Evolutionary conservation across 2,329 filamentous ascomycete genomes (phyloP).

Genomic region (Penicillium sp.): DNA sequence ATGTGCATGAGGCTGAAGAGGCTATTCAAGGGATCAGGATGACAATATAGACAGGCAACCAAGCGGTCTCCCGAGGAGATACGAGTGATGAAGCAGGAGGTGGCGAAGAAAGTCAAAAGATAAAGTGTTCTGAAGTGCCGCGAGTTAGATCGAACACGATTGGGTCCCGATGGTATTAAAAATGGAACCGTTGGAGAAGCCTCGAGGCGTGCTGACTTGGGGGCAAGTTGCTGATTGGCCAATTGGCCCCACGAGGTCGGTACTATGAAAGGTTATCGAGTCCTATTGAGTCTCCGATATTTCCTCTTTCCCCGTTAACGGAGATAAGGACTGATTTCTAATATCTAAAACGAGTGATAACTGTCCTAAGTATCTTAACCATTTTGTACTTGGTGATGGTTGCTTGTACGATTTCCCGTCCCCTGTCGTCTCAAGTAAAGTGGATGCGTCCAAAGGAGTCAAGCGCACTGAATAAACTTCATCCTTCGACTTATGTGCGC

Average conservation of each 20-base stretch:
- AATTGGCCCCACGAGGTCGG: background rate
- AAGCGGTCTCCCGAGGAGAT: background rate
- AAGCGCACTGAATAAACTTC: too few relatives aligned
- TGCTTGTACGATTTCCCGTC: too few relatives aligned
- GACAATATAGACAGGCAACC: background rate
- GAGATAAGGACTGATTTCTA: too few relatives aligned
- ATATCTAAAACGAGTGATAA: too few relatives aligned
- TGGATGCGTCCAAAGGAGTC: too few relatives aligned
- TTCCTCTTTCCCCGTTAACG: background rate
- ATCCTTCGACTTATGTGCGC: too few relatives aligned
- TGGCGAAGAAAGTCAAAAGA: conserved; percentile 13
- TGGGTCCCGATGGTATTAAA: conserved; percentile 1
- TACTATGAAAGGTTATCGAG: background rate
- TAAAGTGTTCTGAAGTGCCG: background rate
- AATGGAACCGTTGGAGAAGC: background rate
- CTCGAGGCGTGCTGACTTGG: background rate
- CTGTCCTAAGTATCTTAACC: too few relatives aligned
- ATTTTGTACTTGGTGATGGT: too few relatives aligned
- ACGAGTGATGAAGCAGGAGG: conserved; percentile 7
- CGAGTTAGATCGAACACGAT: conserved; percentile 6
- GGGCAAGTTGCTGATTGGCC: conserved; percentile 3
- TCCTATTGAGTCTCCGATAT: background rate
- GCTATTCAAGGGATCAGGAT: background rate
- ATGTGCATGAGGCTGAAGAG: background rate
- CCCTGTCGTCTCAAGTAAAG: too few relatives aligned